Percentiles rank a stretch among this genome's conserved stretches.
phyloP scores from a whole-genome alignment of 2,329 filamentous ascomycete species.

The Paradendryphiella salina region DNA sequence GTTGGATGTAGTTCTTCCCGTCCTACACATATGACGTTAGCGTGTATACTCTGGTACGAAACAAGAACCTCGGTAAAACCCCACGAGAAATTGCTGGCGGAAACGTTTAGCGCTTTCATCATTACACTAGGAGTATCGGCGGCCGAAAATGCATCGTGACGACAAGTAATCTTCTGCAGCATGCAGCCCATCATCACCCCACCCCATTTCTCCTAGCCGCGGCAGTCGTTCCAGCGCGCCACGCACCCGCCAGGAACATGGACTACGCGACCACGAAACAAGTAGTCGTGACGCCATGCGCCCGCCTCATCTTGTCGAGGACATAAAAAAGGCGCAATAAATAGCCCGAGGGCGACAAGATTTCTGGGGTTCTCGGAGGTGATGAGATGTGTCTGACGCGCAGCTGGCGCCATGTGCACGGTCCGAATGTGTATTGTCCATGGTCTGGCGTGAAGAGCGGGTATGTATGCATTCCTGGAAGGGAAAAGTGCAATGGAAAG shows the following conservation, averaged over 20 bases:
- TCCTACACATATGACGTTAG: constrained; percentile 54
- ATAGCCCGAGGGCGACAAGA: constrained; percentile 13
- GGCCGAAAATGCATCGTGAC: constrained; percentile 6
- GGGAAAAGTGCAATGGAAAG: neutral
- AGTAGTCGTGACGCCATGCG: constrained; percentile 1
- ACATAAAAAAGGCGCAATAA: constrained; percentile 1
- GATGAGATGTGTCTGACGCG: constrained; percentile 23
- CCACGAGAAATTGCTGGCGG: neutral
- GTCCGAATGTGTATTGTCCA: constrained; percentile 10
- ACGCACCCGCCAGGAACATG: constrained; percentile 11
- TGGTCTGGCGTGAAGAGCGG: constrained; percentile 9
- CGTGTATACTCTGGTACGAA: constrained; percentile 2
- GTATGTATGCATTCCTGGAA: constrained; percentile 16
- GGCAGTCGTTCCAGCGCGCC: constrained; percentile 2
- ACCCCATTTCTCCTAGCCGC: constrained; percentile 12
- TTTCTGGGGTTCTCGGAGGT: constrained; percentile 19
- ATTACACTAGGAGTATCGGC: neutral
- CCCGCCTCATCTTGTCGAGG: neutral
- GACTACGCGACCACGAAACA: constrained; percentile 4
- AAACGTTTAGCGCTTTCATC: constrained; percentile 1
- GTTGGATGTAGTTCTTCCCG: constrained; percentile 70
- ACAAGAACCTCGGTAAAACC: constrained; percentile 3
- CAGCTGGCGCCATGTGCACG: constrained; percentile 8
- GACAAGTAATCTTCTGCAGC: neutral
- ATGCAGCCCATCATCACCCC: constrained; percentile 17